Evolutionary conservation across 192 early-diverging fungal genomes (phyloP), one percentile per base, ranked within the genome.

Genomic region (Gonapodya prolifera): DNA sequence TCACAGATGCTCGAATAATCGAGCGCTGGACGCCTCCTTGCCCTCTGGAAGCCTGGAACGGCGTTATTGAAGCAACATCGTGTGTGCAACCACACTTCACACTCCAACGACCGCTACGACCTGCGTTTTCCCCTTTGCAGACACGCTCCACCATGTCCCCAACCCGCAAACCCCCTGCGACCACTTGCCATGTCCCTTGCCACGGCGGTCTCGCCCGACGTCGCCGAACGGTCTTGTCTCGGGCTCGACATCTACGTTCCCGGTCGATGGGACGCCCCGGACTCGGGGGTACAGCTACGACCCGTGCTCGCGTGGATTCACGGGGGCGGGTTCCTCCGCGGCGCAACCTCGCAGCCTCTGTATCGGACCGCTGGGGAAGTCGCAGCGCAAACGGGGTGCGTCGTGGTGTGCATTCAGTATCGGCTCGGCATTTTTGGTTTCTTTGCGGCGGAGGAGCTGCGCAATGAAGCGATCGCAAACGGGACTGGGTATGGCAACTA

Each of bases 221-320:
- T 61, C 45, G 45, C 45, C 45, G 45, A 61, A 61, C 8, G 8
- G 45, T 61, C 45, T 8, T 61, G 45, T 61, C 45, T 61, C 45
- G 45, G 45, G 45, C 45, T 61, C 8, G 45, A 61, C 45, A 61
- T 61, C 45, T 61, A 61, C 45, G 45, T 61, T 61, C 45, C 45
- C 45, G 45, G 45, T 61, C 45, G 45, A 61, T 61, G 45, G 45
- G 45, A 61, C 45, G 45, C 45, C 8, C 8, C 45, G 45, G 45
- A 61, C 45, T 8, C 45, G 8, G 45, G 45, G 23, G 45, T 23
- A 61, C 45, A 61, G 45, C 45, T 61, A 61, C 71, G 71, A 32
- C 71, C 71, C 71, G 71, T 73, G 18, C 71, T 73, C 71, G 71
- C 29, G 71, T 73, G 71, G 71, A 18, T 73, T 18, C 71, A 73